Conservation (phyloP, 768 basidiomycete genomes). For the Asterophora lycoperdoides region DNA sequence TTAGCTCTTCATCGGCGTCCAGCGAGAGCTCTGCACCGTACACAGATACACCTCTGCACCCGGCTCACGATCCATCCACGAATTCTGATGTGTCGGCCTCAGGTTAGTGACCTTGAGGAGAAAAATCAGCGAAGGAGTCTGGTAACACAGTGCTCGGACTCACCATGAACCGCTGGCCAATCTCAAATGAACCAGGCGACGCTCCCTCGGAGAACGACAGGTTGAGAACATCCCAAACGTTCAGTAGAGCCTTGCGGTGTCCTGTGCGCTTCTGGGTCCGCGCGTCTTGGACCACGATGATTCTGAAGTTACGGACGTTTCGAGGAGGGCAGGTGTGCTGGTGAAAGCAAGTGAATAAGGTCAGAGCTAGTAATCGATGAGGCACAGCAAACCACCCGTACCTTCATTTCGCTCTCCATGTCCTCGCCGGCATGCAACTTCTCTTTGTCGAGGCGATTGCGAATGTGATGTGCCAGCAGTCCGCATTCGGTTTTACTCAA, state of each 20-base stretch:
- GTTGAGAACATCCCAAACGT: slow-evolving; percentile 73
- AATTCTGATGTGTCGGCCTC: slow-evolving; percentile 57
- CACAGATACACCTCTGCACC: slow-evolving; percentile 68
- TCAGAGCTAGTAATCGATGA: neutral
- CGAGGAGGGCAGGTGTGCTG: slow-evolving; percentile 67
- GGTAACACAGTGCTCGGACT: slow-evolving; percentile 21
- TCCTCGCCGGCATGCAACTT: slow-evolving; percentile 50
- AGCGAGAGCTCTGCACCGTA: slow-evolving; percentile 62
- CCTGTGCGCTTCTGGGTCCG: slow-evolving; percentile 46
- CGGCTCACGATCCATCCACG: slow-evolving; percentile 65
- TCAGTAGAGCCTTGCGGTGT: slow-evolving; percentile 68
- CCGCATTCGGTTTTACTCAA: slow-evolving; percentile 47
- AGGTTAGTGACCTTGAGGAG: slow-evolving; percentile 56
- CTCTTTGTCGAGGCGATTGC: slow-evolving; percentile 43
- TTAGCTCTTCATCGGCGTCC: slow-evolving; percentile 39
- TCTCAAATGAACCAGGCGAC: slow-evolving; percentile 46
- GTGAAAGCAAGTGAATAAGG: neutral
- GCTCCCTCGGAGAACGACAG: slow-evolving; percentile 48
- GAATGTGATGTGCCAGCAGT: slow-evolving; percentile 56
- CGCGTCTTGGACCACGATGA: slow-evolving; percentile 65
- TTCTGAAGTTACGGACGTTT: slow-evolving; percentile 70
- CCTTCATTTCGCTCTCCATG: slow-evolving; percentile 71
- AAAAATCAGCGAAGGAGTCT: too few species aligned
- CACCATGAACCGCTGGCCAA: slow-evolving; percentile 68
- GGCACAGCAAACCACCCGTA: slow-evolving; percentile 28